Evolutionary conservation across 2,329 filamentous ascomycete species (phyloP).

Genomic region (Thermoascus crustaceus): DNA sequence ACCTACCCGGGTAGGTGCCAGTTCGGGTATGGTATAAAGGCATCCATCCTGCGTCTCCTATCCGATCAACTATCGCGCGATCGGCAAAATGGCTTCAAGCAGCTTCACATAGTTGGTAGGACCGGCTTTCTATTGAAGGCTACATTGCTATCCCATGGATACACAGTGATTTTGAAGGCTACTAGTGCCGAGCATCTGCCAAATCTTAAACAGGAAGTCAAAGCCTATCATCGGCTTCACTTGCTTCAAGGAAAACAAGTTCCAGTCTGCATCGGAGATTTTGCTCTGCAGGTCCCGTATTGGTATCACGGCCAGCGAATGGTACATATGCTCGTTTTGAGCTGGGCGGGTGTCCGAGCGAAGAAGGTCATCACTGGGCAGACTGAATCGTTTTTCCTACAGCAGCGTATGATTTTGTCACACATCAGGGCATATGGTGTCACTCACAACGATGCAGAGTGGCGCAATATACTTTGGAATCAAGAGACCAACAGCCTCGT

Average conservation of each 20-base stretch:
- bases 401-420: slow-evolving; percentile 10
- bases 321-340: slow-evolving; percentile 3
- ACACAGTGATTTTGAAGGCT: neutral
- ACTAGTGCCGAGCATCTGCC: neutral
- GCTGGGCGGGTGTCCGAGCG: slow-evolving; percentile 10
- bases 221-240: slow-evolving; percentile 1
- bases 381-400: slow-evolving; percentile 9
- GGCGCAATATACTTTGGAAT: slow-evolving; percentile 21
- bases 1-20: too few relatives aligned
- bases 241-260: slow-evolving; percentile 2
- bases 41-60: too few relatives aligned
- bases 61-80: too few relatives aligned
- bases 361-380: slow-evolving; percentile 12
- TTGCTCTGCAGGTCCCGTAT: slow-evolving; percentile 1
- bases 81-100: too few relatives aligned
- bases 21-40: too few relatives aligned
- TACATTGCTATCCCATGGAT: neutral
- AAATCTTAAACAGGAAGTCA: slow-evolving; percentile 1
- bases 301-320: neutral
- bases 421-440: slow-evolving; percentile 12
- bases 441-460: slow-evolving; percentile 13
- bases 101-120: too few relatives aligned
- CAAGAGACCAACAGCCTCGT: slow-evolving; percentile 8
- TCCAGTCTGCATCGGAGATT: slow-evolving; percentile 1
- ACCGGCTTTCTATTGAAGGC: neutral